Evolutionary conservation across 768 basidiomycete genomes (phyloP).

Genomic region (Leccinum disarticulatum): DNA sequence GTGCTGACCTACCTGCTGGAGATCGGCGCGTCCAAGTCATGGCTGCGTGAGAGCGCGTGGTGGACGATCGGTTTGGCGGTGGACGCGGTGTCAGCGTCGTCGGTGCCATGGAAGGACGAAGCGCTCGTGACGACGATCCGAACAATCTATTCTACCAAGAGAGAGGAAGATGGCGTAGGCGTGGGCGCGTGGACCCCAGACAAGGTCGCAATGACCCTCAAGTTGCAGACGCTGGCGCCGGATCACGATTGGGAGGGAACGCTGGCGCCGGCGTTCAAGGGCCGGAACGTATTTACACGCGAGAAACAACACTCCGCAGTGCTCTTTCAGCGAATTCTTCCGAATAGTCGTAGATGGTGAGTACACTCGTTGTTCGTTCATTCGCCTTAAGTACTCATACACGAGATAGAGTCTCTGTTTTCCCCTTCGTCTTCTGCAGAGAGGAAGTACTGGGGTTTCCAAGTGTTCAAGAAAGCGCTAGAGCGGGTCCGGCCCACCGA

Average conservation of each 20-base stretch:
- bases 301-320: slow-evolving; percentile 52
- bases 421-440: slow-evolving; percentile 79
- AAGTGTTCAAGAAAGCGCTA: slow-evolving; percentile 80
- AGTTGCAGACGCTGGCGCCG: slow-evolving; percentile 61
- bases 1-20: slow-evolving; percentile 59
- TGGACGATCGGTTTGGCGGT: slow-evolving; percentile 71
- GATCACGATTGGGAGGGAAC: slow-evolving; percentile 65
- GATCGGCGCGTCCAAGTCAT: slow-evolving; percentile 82
- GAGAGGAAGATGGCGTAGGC: slow-evolving; percentile 1
- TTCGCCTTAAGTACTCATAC: background rate
- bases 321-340: slow-evolving; percentile 90
- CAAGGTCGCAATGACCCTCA: slow-evolving; percentile 78
- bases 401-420: slow-evolving; percentile 75
- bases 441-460: slow-evolving; percentile 96
- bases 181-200: slow-evolving; percentile 74
- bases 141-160: slow-evolving; percentile 43
- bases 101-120: slow-evolving; percentile 69
- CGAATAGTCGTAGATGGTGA: slow-evolving; percentile 86
- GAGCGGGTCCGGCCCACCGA: slow-evolving; percentile 61
- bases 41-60: slow-evolving; percentile 91
- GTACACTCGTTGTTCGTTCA: slow-evolving; percentile 19
- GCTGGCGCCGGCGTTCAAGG: slow-evolving; percentile 75
- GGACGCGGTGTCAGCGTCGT: slow-evolving; percentile 55
- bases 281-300: slow-evolving; percentile 61
- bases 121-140: slow-evolving; percentile 54